A percentile compares a stretch with the other conserved stretches of the same genome.
phyloP scores from a whole-genome alignment of 2,329 filamentous ascomycete genomes.

The Neocatenulostroma microsporum region DNA sequence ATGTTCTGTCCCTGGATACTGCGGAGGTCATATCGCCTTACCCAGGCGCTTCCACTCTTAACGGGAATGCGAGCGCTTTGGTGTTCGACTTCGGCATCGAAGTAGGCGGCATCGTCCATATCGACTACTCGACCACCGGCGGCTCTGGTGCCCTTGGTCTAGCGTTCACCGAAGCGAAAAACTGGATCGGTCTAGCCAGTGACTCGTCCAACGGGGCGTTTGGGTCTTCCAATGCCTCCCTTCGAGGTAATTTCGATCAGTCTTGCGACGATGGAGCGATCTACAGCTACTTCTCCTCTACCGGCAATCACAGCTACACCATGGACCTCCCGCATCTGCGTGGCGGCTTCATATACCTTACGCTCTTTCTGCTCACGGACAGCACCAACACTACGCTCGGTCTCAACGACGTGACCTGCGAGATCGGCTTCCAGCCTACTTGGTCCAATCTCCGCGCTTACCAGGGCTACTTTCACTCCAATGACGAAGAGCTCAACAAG shows the following conservation, averaged over 20 bases:
- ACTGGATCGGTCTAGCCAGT: conserved; percentile 37
- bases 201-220: conserved; percentile 38
- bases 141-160: conserved; percentile 32
- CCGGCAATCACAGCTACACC: conserved; percentile 30
- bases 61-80: conserved; percentile 45
- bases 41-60: conserved; percentile 25
- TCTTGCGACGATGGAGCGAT: conserved; percentile 38
- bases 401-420: conserved; percentile 34
- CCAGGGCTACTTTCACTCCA: conserved; percentile 30
- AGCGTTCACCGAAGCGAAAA: conserved; percentile 37
- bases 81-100: conserved; percentile 54
- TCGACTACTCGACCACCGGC: conserved; percentile 42
- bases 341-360: conserved; percentile 49
- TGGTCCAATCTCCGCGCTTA: conserved; percentile 38
- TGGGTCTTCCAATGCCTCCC: conserved; percentile 8
- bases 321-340: conserved; percentile 42
- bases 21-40: conserved; percentile 28
- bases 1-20: conserved; percentile 33
- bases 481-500: conserved; percentile 42
- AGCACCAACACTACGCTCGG: conserved; percentile 28
- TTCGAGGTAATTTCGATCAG: conserved; percentile 14
- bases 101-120: conserved; percentile 48
- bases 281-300: conserved; percentile 34
- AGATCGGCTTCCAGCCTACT: conserved; percentile 44
- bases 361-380: conserved; percentile 36